Conservation (phyloP, 768 basidiomycete species). For the Boletales sp. region DNA sequence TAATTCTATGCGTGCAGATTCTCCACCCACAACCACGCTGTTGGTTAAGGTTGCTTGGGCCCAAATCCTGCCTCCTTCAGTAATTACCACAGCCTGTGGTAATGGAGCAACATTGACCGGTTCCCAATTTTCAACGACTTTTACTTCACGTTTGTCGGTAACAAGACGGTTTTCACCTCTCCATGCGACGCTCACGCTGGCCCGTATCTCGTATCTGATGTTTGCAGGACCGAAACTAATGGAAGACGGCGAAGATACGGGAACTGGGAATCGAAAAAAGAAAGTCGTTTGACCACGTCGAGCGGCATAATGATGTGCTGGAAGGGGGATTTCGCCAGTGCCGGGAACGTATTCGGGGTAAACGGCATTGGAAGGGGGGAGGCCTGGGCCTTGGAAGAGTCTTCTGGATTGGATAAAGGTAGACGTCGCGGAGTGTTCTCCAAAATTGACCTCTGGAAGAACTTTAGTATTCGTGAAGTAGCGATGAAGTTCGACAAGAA, state of each 20-base stretch:
- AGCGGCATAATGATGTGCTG: constrained; percentile 64
- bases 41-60: constrained; percentile 65
- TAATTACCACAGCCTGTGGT: constrained; percentile 62
- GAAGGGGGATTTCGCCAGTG: constrained; percentile 58
- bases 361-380: constrained; percentile 84
- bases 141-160: constrained; percentile 54
- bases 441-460: constrained; percentile 62
- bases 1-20: constrained; percentile 68
- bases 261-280: constrained; percentile 74
- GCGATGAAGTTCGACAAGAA: neutral
- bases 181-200: constrained; percentile 71
- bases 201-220: constrained; percentile 70
- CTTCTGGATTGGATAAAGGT: constrained; percentile 69
- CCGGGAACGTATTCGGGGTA: constrained; percentile 47
- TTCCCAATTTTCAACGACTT: constrained; percentile 57
- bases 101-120: constrained; percentile 32
- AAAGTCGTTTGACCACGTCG: constrained; percentile 77
- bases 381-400: constrained; percentile 75
- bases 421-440: constrained; percentile 78
- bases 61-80: constrained; percentile 80
- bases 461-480: constrained; percentile 3
- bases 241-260: constrained; percentile 62
- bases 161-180: constrained; percentile 71
- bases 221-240: constrained; percentile 68
- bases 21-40: constrained; percentile 61